phyloP scores from a whole-genome alignment of 805 yeast species.

The Cyberlindnera xylosilytica region DNA sequence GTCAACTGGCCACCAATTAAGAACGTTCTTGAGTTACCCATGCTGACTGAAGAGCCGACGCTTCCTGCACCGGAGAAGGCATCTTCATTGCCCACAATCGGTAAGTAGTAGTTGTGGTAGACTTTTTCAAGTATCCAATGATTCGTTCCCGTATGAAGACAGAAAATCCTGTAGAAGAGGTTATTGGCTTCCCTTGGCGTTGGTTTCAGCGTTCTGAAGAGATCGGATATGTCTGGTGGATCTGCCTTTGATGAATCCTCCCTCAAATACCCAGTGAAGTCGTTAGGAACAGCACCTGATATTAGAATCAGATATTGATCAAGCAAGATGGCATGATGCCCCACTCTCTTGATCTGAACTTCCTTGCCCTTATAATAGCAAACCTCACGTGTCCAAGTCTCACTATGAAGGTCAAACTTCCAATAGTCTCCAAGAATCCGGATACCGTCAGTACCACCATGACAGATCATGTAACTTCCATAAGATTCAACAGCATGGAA shows the following conservation, averaged over 20 bases:
- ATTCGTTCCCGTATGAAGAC: slow-evolving; percentile 1
- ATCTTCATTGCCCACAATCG: neutral
- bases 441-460: slow-evolving; percentile 35
- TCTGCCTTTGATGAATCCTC: neutral
- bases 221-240: slow-evolving; percentile 17
- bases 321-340: slow-evolving; percentile 16
- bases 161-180: slow-evolving; percentile 1
- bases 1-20: slow-evolving; percentile 10
- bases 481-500: slow-evolving; percentile 32
- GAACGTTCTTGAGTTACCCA: slow-evolving; percentile 11
- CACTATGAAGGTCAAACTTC: slow-evolving; percentile 45
- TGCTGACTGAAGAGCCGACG: slow-evolving; percentile 5
- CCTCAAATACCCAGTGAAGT: neutral
- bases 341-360: slow-evolving; percentile 17
- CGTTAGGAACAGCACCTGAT: slow-evolving; percentile 4
- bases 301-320: slow-evolving; percentile 21
- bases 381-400: slow-evolving; percentile 35
- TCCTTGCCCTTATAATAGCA: slow-evolving; percentile 26
- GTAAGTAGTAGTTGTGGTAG: slow-evolving; percentile 8
- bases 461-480: slow-evolving; percentile 20
- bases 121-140: slow-evolving; percentile 9
- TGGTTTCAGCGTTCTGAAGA: neutral
- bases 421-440: slow-evolving; percentile 46
- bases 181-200: neutral
- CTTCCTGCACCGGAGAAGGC: slow-evolving; percentile 1